These are phyloP conservation scores for Phoma herbarum DNA, from an alignment of 2,329 filamentous ascomycete species.

Conservation along the genomic window DNA sequence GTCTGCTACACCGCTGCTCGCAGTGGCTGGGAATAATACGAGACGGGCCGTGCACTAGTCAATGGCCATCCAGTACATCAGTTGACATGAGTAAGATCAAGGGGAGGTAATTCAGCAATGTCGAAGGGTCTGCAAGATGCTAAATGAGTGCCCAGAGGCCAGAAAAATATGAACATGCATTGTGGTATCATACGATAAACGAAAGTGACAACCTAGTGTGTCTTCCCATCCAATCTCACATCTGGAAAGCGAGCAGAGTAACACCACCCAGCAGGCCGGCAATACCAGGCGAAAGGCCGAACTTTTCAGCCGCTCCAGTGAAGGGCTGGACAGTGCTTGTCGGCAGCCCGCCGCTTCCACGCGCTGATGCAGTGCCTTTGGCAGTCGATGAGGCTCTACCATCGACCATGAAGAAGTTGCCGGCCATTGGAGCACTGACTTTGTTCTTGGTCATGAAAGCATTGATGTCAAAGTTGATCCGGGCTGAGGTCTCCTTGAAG, in stretches of 20 bases:
- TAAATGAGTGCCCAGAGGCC: neutral
- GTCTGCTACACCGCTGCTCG: slow-evolving; percentile 1
- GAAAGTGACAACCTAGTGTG: neutral
- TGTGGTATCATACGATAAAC: slow-evolving; percentile 9
- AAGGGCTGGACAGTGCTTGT: slow-evolving; percentile 28
- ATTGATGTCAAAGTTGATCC: slow-evolving; percentile 43
- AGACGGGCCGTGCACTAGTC: slow-evolving; percentile 10
- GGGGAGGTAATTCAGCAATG: neutral
- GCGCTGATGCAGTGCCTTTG: slow-evolving; percentile 24
- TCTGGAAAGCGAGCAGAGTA: slow-evolving; percentile 18
- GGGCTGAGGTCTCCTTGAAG: slow-evolving; percentile 30
- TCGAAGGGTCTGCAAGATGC: neutral
- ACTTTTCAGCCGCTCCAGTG: slow-evolving; percentile 24
- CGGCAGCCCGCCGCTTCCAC: slow-evolving; percentile 30
- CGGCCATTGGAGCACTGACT: slow-evolving; percentile 41
- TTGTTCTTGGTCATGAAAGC: slow-evolving; percentile 38
- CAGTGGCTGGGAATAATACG: slow-evolving; percentile 10
- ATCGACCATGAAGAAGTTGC: slow-evolving; percentile 49
- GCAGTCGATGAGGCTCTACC: slow-evolving; percentile 31
- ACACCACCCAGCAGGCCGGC: slow-evolving; percentile 21
- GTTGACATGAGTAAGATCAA: neutral
- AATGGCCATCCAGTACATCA: no score
- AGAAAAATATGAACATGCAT: neutral
- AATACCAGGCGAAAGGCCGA: slow-evolving; percentile 9
- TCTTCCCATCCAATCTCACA: neutral